These are phyloP conservation scores for Symmetrospora coprosmae DNA, from an alignment of 768 basidiomycete genomes.

Conservation along the genomic window DNA sequence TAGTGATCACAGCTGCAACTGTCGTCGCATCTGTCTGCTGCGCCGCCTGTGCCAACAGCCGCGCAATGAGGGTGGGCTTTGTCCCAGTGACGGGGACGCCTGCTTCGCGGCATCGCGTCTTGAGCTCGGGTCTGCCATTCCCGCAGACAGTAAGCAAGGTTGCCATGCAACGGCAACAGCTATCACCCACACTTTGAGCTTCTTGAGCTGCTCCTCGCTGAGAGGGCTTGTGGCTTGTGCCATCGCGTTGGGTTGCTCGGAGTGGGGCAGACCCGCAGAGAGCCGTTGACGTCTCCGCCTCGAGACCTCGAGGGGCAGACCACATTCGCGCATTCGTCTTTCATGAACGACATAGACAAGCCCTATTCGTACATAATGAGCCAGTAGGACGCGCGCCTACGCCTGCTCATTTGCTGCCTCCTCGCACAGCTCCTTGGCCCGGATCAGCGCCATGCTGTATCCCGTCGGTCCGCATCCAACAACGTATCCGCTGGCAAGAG, in stretches of 20 bases:
- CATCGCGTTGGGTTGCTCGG: no score
- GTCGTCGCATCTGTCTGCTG: not conserved
- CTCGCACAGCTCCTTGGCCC: slow-evolving; percentile 2
- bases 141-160: not conserved
- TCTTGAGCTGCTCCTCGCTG: no score
- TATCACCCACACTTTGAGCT: not conserved
- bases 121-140: not conserved
- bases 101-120: not conserved
- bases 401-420: not conserved
- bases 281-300: no score
- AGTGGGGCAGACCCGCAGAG: no score
- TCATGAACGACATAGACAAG: no score
- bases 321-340: no score
- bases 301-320: no score
- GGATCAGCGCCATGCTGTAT: slow-evolving; percentile 5
- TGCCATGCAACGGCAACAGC: not conserved
- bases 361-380: not conserved
- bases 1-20: not conserved
- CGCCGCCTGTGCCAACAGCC: not conserved
- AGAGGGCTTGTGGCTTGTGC: no score
- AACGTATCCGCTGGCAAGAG: slow-evolving; percentile 4
- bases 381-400: not conserved
- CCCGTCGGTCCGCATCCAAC: slow-evolving; percentile 6
- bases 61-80: not conserved
- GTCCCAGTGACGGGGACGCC: not conserved